Evolutionary conservation across 352 stramenopile genomes (phyloP), one percentile per base, ranked within the genome.

Genomic region (Paralagenidium karlingii): DNA sequence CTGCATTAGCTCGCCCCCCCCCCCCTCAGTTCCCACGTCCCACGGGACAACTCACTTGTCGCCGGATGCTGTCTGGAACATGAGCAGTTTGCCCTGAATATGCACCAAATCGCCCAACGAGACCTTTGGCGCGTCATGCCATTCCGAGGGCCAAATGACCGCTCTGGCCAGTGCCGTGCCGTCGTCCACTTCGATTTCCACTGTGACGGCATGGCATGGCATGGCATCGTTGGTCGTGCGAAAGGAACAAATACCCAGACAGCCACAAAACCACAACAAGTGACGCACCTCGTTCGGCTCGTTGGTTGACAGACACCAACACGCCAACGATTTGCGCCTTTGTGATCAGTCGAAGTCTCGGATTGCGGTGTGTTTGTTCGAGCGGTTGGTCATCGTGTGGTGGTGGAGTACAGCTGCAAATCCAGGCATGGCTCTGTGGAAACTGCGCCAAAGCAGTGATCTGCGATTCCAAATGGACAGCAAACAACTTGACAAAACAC

Each of bases 151-250:
- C 67, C 68, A 90, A 8, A 62, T 41, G 27, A 82, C 74, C 2
- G 61, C 60, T 31, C 68, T 74, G 21, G 85, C 38, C 13, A 83
- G 54, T 7, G 47, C 71, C 18, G 73, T 80, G 30, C 77, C 77
- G 33, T 90, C 77, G 37, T 90, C 77, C 2, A 90, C 29, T 8
- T 76, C 47, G 19, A 81, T 56, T 46, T 90, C 77, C 40, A 82
- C 77, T 87, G 30, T 11, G 3, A 19, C 36, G 4, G 11, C 21
- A 24, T 40, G 15, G 15, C 34, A 40, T 18, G 15, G 8, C 34
- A 30, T 8, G 27, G 27, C 27, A 9, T 13, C 27, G 9, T n/a
- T n/a, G n/a, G n/a, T n/a, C n/a, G n/a, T n/a, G 27, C 9, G 9
- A 9, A 31, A 9, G 9, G 27, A 40, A 2, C 15, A 9, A 22